These are phyloP conservation scores for Penicillium macrosclerotiorum DNA, from an alignment of 495 filamentous ascomycete species.

Conservation along the genomic window DNA sequence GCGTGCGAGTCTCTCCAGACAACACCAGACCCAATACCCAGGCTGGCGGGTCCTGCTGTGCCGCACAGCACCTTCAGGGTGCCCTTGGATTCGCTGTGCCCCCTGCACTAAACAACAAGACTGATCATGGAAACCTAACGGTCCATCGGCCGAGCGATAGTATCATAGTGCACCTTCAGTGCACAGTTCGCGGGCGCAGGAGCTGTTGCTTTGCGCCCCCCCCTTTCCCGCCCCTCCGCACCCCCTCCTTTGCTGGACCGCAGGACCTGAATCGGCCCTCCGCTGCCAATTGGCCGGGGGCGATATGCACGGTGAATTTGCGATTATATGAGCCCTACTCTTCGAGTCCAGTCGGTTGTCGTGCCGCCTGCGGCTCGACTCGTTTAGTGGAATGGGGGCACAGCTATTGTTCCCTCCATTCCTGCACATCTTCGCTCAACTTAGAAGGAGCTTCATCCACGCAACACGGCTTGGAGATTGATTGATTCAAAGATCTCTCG, in stretches of 20 bases:
- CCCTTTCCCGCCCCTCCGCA: background rate
- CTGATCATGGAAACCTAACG: constrained; percentile 8
- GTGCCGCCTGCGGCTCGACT: no score
- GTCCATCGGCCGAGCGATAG: constrained; percentile 9
- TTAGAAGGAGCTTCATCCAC: constrained; percentile 4
- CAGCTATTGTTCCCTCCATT: no score
- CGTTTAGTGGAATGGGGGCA: no score
- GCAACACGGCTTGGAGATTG: background rate
- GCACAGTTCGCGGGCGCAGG: constrained; percentile 21
- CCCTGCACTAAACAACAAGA: constrained; percentile 12
- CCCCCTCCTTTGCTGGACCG: background rate
- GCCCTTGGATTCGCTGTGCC: constrained; percentile 16
- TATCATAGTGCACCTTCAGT: constrained; percentile 14
- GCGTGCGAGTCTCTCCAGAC: constrained; percentile 11
- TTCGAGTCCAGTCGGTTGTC: constrained; percentile 1
- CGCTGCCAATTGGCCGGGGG: constrained; percentile 6
- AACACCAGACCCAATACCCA: constrained; percentile 20
- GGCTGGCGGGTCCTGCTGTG: constrained; percentile 14
- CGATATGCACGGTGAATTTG: constrained; percentile 24
- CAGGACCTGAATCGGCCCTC: background rate
- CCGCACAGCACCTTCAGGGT: constrained; percentile 10
- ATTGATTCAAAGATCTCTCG: constrained; percentile 6
- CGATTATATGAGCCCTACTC: constrained; percentile 18
- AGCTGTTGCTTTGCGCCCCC: constrained; percentile 5
- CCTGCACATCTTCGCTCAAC: background rate